Evolutionary conservation across 2,329 filamentous ascomycete genomes (phyloP).

Genomic region (Lachnellula hyalina): DNA sequence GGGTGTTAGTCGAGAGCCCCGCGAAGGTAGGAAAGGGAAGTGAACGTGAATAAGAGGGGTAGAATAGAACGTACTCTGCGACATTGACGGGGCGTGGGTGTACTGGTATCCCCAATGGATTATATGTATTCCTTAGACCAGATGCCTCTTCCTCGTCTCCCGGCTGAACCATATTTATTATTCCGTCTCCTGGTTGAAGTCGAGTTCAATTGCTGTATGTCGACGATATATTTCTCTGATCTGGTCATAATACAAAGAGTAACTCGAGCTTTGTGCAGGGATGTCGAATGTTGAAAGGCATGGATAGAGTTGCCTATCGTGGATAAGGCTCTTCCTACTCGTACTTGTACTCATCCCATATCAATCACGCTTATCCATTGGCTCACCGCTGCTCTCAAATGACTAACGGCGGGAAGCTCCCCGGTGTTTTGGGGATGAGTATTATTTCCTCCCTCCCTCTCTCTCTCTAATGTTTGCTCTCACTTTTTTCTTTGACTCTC

Average conservation of each 20-base stretch:
- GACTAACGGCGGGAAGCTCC: not conserved
- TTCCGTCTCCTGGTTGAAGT: too few species aligned
- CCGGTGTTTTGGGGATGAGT: not conserved
- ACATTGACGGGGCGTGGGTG: constrained; percentile 37
- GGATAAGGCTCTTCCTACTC: too few species aligned
- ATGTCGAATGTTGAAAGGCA: not conserved
- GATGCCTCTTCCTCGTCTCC: constrained; percentile 18
- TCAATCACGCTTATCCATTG: constrained; percentile 8
- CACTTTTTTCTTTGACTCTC: not conserved
- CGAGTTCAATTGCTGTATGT: not conserved
- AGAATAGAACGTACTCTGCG: constrained; percentile 7
- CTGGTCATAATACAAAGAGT: not conserved
- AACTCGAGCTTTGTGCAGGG: not conserved
- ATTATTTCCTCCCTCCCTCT: too few species aligned
- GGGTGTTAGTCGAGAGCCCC: not conserved
- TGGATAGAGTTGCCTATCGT: constrained; percentile 9
- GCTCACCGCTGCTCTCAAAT: not conserved
- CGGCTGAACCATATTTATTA: constrained; percentile 8
- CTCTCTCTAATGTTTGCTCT: not conserved
- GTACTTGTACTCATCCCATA: too few species aligned
- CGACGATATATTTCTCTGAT: not conserved
- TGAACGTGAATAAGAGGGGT: not conserved
- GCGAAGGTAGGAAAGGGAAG: not conserved
- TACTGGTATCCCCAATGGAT: constrained; percentile 46
- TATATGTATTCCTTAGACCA: constrained; percentile 33